Evolutionary conservation across 2,329 filamentous ascomycete species (phyloP).

Genomic region (Talaromyces sp.): DNA sequence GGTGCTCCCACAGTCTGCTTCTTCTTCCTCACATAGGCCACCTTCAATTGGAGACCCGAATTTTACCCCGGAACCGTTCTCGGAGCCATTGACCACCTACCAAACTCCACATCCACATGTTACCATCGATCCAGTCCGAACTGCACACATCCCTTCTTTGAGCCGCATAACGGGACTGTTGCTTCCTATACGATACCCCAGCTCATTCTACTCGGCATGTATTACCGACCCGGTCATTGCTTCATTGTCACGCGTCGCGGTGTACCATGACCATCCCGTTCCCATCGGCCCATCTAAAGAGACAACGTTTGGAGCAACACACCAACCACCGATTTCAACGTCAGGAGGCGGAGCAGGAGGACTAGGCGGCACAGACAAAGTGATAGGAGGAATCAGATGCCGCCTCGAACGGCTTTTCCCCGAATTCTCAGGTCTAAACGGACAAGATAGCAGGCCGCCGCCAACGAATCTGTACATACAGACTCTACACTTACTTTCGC

Average conservation of each 20-base stretch:
- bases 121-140: slow-evolving; percentile 52
- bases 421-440: slow-evolving; percentile 18
- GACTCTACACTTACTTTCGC: slow-evolving; percentile 58
- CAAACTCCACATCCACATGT: slow-evolving; percentile 48
- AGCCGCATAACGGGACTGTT: slow-evolving; percentile 57
- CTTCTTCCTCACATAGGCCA: slow-evolving; percentile 25
- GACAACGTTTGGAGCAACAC: slow-evolving; percentile 5
- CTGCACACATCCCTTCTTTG: slow-evolving; percentile 54
- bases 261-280: slow-evolving; percentile 52
- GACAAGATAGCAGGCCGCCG: slow-evolving; percentile 17
- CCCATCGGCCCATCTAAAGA: slow-evolving; percentile 23
- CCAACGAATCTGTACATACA: slow-evolving; percentile 57
- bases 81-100: slow-evolving; percentile 27
- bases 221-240: slow-evolving; percentile 53
- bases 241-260: slow-evolving; percentile 57
- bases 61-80: slow-evolving; percentile 32
- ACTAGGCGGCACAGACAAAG: slow-evolving; percentile 38
- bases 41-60: slow-evolving; percentile 25
- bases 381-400: slow-evolving; percentile 50
- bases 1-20: slow-evolving; percentile 26
- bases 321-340: slow-evolving; percentile 11
- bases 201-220: slow-evolving; percentile 59
- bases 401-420: slow-evolving; percentile 39
- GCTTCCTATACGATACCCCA: slow-evolving; percentile 60
- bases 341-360: slow-evolving; percentile 12